Evolutionary conservation across 495 filamentous ascomycete genomes (phyloP).

Genomic region (Talaromyces liani): DNA sequence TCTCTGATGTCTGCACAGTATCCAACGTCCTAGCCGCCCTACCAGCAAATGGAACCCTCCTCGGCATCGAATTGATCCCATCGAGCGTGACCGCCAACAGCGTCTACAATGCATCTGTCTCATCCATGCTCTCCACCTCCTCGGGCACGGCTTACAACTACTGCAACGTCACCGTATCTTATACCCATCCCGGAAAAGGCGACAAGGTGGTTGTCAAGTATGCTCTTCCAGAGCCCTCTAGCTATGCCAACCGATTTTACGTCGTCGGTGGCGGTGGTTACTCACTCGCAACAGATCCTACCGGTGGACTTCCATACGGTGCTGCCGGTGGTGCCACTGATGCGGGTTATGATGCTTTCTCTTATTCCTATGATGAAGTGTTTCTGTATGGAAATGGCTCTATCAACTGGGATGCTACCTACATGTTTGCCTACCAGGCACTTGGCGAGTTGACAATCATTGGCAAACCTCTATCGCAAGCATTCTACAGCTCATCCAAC

Average conservation of each 20-base stretch:
- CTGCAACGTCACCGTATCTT: background rate
- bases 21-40: background rate
- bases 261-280: background rate
- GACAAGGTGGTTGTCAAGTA: background rate
- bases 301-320: constrained; percentile 32
- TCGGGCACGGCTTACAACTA: background rate
- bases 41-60: background rate
- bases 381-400: constrained; percentile 25
- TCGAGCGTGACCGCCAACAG: background rate
- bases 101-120: background rate
- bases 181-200: background rate
- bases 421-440: constrained; percentile 39
- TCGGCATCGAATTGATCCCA: background rate
- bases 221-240: background rate
- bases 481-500: constrained; percentile 20
- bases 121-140: background rate
- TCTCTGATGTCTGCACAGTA: background rate
- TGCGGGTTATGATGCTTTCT: constrained; percentile 32
- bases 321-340: constrained; percentile 29
- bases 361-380: constrained; percentile 27
- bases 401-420: constrained; percentile 36
- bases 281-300: constrained; percentile 11
- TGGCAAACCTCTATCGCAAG: constrained; percentile 24
- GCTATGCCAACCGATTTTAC: background rate
- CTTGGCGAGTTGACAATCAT: constrained; percentile 30